Conservation (phyloP, 2,329 filamentous ascomycete species). For the Fusarium pilosicola region DNA sequence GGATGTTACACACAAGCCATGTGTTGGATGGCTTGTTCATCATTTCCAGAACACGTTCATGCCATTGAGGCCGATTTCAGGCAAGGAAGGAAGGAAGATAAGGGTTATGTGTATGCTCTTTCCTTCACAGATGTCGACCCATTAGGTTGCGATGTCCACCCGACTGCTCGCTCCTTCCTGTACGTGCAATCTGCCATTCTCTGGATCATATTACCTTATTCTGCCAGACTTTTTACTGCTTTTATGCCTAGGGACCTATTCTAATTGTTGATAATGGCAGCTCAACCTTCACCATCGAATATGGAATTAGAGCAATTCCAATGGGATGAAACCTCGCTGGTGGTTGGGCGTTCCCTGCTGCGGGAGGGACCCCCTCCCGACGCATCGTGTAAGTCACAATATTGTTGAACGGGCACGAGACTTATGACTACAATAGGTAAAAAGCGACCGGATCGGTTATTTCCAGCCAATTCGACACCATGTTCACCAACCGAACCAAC, state of each 20-base stretch:
- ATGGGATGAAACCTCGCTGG: background rate
- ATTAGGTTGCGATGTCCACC: background rate
- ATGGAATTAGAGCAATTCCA: background rate
- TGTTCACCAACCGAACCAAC: background rate
- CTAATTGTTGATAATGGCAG: background rate
- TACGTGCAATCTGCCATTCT: background rate
- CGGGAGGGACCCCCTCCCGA: background rate
- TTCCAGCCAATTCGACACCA: background rate
- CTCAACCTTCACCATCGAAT: rapidly evolving
- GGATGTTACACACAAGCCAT: no score
- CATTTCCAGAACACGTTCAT: conserved; percentile 72
- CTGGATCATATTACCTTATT: background rate
- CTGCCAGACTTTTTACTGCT: background rate
- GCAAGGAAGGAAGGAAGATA: background rate
- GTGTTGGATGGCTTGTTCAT: background rate
- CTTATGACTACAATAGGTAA: background rate
- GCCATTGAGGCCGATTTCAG: conserved; percentile 72
- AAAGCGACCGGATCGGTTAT: background rate
- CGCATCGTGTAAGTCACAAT: background rate
- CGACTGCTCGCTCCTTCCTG: background rate
- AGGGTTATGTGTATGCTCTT: background rate
- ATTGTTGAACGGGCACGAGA: background rate
- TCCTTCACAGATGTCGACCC: background rate
- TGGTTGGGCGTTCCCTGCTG: background rate
- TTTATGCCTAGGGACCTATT: no score